phyloP scores from a whole-genome alignment of 345 rosid genomes.

The Raphanus sativus region DNA sequence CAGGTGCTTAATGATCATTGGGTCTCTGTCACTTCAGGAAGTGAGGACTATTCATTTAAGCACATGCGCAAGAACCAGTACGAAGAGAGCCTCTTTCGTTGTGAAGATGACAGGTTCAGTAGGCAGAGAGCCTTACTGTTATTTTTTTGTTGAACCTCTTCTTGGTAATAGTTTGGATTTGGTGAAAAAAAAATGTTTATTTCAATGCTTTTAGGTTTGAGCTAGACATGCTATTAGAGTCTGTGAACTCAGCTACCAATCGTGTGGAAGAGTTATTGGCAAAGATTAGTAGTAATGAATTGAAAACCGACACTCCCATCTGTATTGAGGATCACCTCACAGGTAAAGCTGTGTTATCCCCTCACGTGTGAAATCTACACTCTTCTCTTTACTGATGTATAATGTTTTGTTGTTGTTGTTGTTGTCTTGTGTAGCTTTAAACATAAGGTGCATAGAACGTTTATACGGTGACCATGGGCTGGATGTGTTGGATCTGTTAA shows the following conservation, averaged over 20 bases:
- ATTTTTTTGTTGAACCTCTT: background rate
- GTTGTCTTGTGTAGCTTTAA: conserved; percentile 56
- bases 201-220: conserved; percentile 67
- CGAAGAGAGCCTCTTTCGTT: conserved; percentile 91
- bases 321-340: conserved; percentile 77
- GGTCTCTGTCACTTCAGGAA: conserved; percentile 98
- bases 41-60: conserved; percentile 98
- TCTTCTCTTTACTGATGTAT: conserved; percentile 13
- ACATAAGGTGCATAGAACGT: conserved; percentile 93
- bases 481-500: conserved; percentile 86
- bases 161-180: conserved; percentile 12
- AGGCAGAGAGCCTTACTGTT: background rate
- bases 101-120: conserved; percentile 94
- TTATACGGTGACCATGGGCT: conserved; percentile 97
- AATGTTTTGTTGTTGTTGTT: background rate
- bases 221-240: conserved; percentile 94
- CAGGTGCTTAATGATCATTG: conserved; percentile 91
- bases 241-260: conserved; percentile 76
- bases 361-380: background rate
- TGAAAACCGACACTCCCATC: conserved; percentile 59
- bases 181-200: conserved; percentile 15
- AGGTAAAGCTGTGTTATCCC: conserved; percentile 44
- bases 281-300: conserved; percentile 62
- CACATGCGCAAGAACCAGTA: conserved; percentile 99
- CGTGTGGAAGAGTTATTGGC: conserved; percentile 83